Base-by-base conservation (phyloP, 768 basidiomycete species). In the Termitomyces bulborhizus region DNA sequence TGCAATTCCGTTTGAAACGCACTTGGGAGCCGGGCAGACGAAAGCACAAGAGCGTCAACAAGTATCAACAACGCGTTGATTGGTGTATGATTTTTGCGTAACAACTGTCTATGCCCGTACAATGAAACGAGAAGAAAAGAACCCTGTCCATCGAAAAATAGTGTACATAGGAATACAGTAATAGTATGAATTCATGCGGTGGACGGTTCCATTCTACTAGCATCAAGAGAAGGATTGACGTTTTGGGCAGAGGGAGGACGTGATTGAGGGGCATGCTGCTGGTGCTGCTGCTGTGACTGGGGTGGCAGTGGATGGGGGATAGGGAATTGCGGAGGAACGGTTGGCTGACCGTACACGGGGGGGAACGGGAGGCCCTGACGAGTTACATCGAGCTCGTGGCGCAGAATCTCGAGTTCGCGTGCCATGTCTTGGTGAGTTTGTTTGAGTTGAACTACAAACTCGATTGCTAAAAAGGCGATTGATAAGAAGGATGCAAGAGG, bases 391-490 rank as follows among this genome's bases (percentile, higher is more conserved):
- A 90, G 65, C 67, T 94, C 92, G 62, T 87, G 84, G 63, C 88
- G 78, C 55, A 93, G 71, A 68, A 84, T 76, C 43, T 92, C 90
- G 42, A 93, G 78, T 67, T 94, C 91, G 57, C 87, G 79, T 2
- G 75, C 73, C 85, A 93, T 83, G 41, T 90, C 85, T 63, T 85
- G 81, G 65, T 91, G 84, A 52, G 74, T 79, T 57, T 84, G 81
- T 69, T 95, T 95, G 61, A 96, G 73, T 53, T 83, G 81, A 34
- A 74, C 69, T 46, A 97, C 89, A 71, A 90, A 93, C 69, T 96
- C 93, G 65, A 96, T 93, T 29, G 94, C 93, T 89, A 29, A 29
- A 29, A 29, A 3, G 6, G 58, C 46, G 50, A 37, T 18, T 45
- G 43, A 16, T 57, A 21, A 56, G 51, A 40, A 29, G 56, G 45